Evolutionary conservation across 163 green algal species (phyloP).

Genomic region (Picocystis sp.): DNA sequence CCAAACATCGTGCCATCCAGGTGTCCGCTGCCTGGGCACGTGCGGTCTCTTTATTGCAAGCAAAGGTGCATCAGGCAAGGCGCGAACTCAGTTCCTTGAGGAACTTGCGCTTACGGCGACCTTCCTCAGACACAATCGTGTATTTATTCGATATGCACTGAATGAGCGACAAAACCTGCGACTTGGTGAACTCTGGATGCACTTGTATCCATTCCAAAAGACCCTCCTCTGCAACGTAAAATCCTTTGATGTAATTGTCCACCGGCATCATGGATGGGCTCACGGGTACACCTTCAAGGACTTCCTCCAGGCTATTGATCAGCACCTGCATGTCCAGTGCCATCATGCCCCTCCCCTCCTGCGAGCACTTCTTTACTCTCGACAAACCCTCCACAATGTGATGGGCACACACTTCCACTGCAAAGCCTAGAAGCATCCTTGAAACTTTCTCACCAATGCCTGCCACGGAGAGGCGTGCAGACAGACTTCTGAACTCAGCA

Average conservation of each 20-base stretch:
- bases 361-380: constrained; percentile 24
- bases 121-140: background rate
- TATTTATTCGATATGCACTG: background rate
- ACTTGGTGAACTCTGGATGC: constrained; percentile 14
- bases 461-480: constrained; percentile 3
- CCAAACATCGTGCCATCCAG: no score
- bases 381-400: constrained; percentile 21
- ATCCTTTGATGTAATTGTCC: constrained; percentile 27
- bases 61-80: background rate
- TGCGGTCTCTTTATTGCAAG: no score
- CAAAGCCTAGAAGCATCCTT: constrained; percentile 19
- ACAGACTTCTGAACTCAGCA: constrained; percentile 8
- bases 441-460: constrained; percentile 5
- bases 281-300: constrained; percentile 3
- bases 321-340: constrained; percentile 28
- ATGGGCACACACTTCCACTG: constrained; percentile 9
- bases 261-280: constrained; percentile 18
- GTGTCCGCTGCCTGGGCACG: no score
- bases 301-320: constrained; percentile 6
- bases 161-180: constrained; percentile 10
- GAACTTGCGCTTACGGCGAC: no score
- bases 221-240: constrained; percentile 12
- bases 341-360: constrained; percentile 25
- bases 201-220: constrained; percentile 8
- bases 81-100: background rate